Percentiles rank a stretch among this genome's conserved stretches.
These are phyloP conservation scores for Sergeia podlipaevii DNA, from an alignment of 208 protist genomes.

Conservation along the genomic window DNA sequence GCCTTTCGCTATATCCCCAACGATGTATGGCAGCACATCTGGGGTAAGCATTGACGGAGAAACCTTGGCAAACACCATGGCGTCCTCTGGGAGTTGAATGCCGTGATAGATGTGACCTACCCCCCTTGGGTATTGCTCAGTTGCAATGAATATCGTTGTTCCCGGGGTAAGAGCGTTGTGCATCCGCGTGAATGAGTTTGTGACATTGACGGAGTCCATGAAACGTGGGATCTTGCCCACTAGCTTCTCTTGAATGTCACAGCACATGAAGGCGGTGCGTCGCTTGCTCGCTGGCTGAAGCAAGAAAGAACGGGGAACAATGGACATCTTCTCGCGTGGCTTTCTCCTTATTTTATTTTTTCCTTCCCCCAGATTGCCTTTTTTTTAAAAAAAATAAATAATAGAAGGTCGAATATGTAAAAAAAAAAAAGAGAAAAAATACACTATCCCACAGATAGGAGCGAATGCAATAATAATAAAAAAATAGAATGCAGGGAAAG, in stretches of 20 bases:
- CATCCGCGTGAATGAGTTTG: conserved; percentile 16
- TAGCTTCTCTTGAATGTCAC: conserved; percentile 59
- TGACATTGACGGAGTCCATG: conserved; percentile 17
- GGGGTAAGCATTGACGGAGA: conserved; percentile 24
- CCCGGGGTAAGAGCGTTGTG: conserved; percentile 10
- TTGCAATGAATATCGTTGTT: conserved; percentile 21
- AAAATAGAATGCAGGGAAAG: too few relatives aligned
- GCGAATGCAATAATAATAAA: too few relatives aligned
- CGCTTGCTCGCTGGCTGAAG: too few relatives aligned
- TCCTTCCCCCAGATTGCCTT: not conserved
- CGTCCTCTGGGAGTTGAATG: conserved; percentile 16
- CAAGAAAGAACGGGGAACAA: too few relatives aligned
- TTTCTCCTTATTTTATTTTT: not conserved
- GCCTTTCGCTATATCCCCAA: not conserved
- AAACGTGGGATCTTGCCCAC: conserved; percentile 19
- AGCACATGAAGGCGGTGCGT: conserved; percentile 66
- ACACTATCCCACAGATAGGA: too few relatives aligned
- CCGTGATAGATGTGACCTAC: conserved; percentile 11
- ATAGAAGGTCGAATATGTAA: too few relatives aligned
- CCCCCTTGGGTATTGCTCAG: conserved; percentile 37
- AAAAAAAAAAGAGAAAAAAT: too few relatives aligned
- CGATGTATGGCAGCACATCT: conserved; percentile 17
- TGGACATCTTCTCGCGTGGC: too few relatives aligned
- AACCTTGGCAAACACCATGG: conserved; percentile 20
- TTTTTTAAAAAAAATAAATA: too few relatives aligned